Conservation (phyloP, 73 alveolate genomes). For the Paramecium sonneborni region DNA sequence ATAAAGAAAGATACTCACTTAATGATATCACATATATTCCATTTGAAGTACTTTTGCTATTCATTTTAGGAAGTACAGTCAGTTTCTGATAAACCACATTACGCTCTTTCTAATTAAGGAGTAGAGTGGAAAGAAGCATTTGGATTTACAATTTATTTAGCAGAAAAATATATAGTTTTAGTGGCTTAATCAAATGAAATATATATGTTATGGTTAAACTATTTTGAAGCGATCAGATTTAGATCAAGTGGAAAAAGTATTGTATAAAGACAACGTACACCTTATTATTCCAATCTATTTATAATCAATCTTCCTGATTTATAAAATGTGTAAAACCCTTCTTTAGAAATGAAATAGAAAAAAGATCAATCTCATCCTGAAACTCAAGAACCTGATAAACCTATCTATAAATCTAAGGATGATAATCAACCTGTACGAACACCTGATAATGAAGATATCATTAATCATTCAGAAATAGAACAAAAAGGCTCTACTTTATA, state of each 20-base stretch:
- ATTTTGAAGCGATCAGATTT: background rate
- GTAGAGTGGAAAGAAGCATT: conserved; percentile 53
- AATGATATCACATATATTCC: conserved; percentile 39
- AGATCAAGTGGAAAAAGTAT: background rate
- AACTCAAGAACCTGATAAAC: background rate
- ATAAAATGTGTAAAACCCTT: background rate
- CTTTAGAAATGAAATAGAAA: background rate
- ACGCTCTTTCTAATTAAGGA: conserved; percentile 24
- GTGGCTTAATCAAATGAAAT: conserved; percentile 42
- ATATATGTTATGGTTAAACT: background rate
- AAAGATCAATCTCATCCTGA: background rate
- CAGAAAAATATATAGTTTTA: background rate
- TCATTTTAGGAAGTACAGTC: background rate
- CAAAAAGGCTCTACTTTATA: background rate
- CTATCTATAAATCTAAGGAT: background rate
- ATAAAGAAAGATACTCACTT: background rate
- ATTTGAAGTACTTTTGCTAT: background rate
- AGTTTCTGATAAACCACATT: conserved; percentile 36
- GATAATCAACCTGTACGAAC: background rate
- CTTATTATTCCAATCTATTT: background rate
- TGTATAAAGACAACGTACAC: background rate
- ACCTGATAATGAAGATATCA: background rate
- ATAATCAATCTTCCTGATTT: background rate
- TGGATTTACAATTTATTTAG: conserved; percentile 34
- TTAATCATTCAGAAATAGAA: background rate